Base-by-base conservation (phyloP, 1,284 basidiomycete genomes). In the Somion occarium region DNA sequence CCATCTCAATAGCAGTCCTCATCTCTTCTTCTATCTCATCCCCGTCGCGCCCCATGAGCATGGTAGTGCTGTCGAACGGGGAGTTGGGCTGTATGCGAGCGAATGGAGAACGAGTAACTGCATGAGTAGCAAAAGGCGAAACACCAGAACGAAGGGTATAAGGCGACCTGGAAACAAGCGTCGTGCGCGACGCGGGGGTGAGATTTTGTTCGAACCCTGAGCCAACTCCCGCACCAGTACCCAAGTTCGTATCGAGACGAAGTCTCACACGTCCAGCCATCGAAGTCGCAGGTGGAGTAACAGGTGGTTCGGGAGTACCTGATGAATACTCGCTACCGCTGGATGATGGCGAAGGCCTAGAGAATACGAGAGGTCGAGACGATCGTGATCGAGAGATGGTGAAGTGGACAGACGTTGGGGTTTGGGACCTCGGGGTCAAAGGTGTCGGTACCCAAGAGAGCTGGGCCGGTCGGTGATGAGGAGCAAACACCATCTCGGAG, bases 401-500 rank as follows among this genome's bases (percentile, higher is more conserved):
- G 27, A 22, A 24, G 25, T 26, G 37, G 43, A 26, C 9, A n/a
- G 44, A 26, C 46, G 41, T 23, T 45, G 44, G n/a, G 50, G 50
- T 5, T 43, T 45, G 43, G 50, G 50, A 9, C 38, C 49, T 25
- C 46, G 53, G n/a, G 50, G 64, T 61, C 53, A 61, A 61, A 63
- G 58, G 64, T 52, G 69, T 68, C 27, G 54, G 56, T 56, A 69
- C 69, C 18, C 70, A 65, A 7, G 68, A 65, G 48, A 68, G 71
- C 34, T 69, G 62, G 13, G 68, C 70, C 65, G 66, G 73, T 54
- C 64, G 75, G 5, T 34, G 60, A 60, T 64, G 64, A 49, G 63
- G 70, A 38, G 78, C 73, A 59, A 83, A 85, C 54, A 81, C 73
- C 68, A 88, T 82, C 57, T 84, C 82, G 49, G 76, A 76, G 53